A percentile compares a stretch with the other conserved stretches of the same genome.
Conservation (phyloP, 2,329 filamentous ascomycete species). For the Pseudogymnoascus sp. region DNA sequence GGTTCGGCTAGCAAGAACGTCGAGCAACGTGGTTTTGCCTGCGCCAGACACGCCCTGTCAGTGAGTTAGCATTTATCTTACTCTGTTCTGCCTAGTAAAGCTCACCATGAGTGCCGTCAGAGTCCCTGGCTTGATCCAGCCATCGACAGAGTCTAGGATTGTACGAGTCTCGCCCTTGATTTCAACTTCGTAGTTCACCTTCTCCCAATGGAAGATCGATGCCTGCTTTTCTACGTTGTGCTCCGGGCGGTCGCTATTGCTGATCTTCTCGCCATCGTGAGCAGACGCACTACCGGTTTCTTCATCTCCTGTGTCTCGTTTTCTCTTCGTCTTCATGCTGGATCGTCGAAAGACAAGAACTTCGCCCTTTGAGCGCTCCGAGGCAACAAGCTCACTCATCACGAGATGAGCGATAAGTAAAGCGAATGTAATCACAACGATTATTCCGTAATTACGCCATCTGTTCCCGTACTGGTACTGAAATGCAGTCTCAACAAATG, state of each 20-base stretch:
- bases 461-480: conserved; percentile 45
- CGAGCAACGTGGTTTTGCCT: conserved; percentile 80
- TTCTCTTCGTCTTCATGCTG: conserved; percentile 19
- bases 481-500: conserved; percentile 45
- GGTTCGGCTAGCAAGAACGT: conserved; percentile 75
- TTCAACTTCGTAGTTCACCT: conserved; percentile 61
- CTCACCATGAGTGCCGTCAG: conserved; percentile 55
- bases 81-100: neutral
- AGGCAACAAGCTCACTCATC: conserved; percentile 37
- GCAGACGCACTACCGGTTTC: conserved; percentile 8
- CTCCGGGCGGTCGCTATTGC: conserved; percentile 20
- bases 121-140: conserved; percentile 69
- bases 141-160: conserved; percentile 72
- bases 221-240: conserved; percentile 35
- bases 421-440: conserved; percentile 24
- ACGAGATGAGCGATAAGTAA: conserved; percentile 34
- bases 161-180: conserved; percentile 54
- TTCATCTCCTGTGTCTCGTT: conserved; percentile 4
- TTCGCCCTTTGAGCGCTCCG: conserved; percentile 42
- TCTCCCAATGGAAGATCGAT: conserved; percentile 67
- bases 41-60: conserved; percentile 47
- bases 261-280: neutral
- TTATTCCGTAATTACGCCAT: conserved; percentile 55
- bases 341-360: conserved; percentile 41
- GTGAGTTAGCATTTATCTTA: neutral